A percentile compares a stretch with the other conserved stretches of the same genome.
Conservation (phyloP, 1,139 yeast genomes). For the Pneumocystis wakefieldiae region DNA sequence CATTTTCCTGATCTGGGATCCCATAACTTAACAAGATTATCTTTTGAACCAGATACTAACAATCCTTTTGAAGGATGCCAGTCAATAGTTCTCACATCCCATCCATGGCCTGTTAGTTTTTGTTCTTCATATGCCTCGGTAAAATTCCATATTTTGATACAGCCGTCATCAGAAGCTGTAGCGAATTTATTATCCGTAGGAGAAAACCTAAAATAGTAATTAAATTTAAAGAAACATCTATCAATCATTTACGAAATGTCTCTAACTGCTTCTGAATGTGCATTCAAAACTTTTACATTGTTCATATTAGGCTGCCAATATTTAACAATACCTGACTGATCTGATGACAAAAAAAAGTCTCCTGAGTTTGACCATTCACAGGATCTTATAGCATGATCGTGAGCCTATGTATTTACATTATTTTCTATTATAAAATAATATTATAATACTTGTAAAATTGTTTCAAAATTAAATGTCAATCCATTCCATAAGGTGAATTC, state of each 20-base stretch:
- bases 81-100: constrained; percentile 96
- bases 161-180: constrained; percentile 60
- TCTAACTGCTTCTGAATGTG: constrained; percentile 66
- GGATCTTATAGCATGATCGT: constrained; percentile 74
- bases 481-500: constrained; percentile 98
- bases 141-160: constrained; percentile 85
- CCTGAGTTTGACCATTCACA: constrained; percentile 76
- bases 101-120: constrained; percentile 76
- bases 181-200: constrained; percentile 84
- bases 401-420: constrained; percentile 35
- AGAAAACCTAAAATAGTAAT: constrained; percentile 29
- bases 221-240: not conserved
- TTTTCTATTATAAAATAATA: not conserved
- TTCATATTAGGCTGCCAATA: constrained; percentile 98
- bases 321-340: constrained; percentile 78
- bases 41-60: constrained; percentile 57
- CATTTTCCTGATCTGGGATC: constrained; percentile 77
- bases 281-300: constrained; percentile 68
- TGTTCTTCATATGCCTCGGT: constrained; percentile 78
- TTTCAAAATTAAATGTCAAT: constrained; percentile 84
- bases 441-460: constrained; percentile 57
- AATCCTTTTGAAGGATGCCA: constrained; percentile 90
- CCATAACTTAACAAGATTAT: constrained; percentile 84
- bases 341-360: constrained; percentile 89
- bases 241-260: constrained; percentile 45